These are phyloP conservation scores for Murraya paniculata DNA, from an alignment of 345 rosid species.

Conservation along the genomic window DNA sequence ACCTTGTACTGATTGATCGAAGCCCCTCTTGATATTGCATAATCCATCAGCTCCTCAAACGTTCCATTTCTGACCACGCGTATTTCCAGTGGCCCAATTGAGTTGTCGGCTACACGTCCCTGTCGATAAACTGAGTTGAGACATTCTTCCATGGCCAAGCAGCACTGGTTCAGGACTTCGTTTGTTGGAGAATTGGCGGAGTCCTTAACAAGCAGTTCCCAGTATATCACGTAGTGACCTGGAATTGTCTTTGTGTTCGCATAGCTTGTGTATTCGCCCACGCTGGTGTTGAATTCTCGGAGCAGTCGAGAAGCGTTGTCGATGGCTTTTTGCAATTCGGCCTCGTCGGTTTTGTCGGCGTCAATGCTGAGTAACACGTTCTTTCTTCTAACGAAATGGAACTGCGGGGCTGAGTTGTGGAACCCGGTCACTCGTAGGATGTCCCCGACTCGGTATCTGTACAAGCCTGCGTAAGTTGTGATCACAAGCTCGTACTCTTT, in stretches of 20 bases:
- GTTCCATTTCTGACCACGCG: slow-evolving; percentile 85
- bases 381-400: slow-evolving; percentile 79
- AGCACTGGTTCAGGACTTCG: slow-evolving; percentile 54
- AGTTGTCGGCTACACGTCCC: slow-evolving; percentile 74
- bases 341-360: slow-evolving; percentile 88
- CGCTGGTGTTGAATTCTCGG: slow-evolving; percentile 51
- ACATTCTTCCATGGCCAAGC: slow-evolving; percentile 84
- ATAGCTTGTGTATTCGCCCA: slow-evolving; percentile 91
- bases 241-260: slow-evolving; percentile 79
- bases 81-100: slow-evolving; percentile 82
- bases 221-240: slow-evolving; percentile 87
- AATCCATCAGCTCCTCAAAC: slow-evolving; percentile 96
- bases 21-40: slow-evolving; percentile 90
- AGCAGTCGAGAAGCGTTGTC: slow-evolving; percentile 59
- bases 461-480: slow-evolving; percentile 83
- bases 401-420: slow-evolving; percentile 90
- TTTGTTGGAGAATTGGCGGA: slow-evolving; percentile 38
- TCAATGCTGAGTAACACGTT: slow-evolving; percentile 89
- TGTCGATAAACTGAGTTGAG: slow-evolving; percentile 91
- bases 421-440: slow-evolving; percentile 88
- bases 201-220: slow-evolving; percentile 71
- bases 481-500: slow-evolving; percentile 90
- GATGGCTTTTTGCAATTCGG: slow-evolving; percentile 77
- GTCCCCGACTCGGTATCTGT: slow-evolving; percentile 89
- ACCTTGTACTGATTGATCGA: slow-evolving; percentile 97